A percentile compares a stretch with the other conserved stretches of the same genome.
Conservation (phyloP, 2,329 filamentous ascomycete species). For the Capronia epimyces region DNA sequence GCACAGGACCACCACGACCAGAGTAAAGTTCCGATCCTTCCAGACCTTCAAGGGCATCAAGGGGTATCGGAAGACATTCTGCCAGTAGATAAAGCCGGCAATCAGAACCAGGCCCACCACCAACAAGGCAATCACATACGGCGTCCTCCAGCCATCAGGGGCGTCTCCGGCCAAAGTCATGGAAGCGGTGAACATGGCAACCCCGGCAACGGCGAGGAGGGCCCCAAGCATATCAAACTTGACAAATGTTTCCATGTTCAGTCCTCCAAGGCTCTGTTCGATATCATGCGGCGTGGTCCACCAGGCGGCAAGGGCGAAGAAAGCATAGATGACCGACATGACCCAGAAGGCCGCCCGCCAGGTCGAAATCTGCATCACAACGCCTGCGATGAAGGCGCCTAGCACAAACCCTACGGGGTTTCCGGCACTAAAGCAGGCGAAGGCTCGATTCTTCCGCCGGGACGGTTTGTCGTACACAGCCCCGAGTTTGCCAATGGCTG, state of each 20-base stretch:
- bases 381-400: slow-evolving; percentile 56
- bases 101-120: slow-evolving; percentile 56
- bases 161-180: slow-evolving; percentile 55
- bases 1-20: slow-evolving; percentile 55
- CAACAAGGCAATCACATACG: slow-evolving; percentile 58
- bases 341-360: slow-evolving; percentile 62
- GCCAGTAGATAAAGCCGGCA: slow-evolving; percentile 57
- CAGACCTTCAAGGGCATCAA: slow-evolving; percentile 49
- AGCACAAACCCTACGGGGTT: slow-evolving; percentile 55
- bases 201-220: slow-evolving; percentile 56
- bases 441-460: slow-evolving; percentile 59
- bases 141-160: slow-evolving; percentile 56
- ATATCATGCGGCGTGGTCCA: slow-evolving; percentile 58
- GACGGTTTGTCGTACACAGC: slow-evolving; percentile 58
- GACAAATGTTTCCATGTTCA: slow-evolving; percentile 47
- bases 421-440: slow-evolving; percentile 57
- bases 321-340: slow-evolving; percentile 58
- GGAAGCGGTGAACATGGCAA: slow-evolving; percentile 59
- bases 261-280: slow-evolving; percentile 41
- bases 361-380: slow-evolving; percentile 56
- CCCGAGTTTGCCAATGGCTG: slow-evolving; percentile 60
- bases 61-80: slow-evolving; percentile 48
- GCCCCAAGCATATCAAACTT: slow-evolving; percentile 59
- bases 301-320: slow-evolving; percentile 53
- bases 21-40: slow-evolving; percentile 59